These are phyloP conservation scores for Acacia crassicarpa DNA, from an alignment of 306 rosid species.

Conservation along the genomic window DNA sequence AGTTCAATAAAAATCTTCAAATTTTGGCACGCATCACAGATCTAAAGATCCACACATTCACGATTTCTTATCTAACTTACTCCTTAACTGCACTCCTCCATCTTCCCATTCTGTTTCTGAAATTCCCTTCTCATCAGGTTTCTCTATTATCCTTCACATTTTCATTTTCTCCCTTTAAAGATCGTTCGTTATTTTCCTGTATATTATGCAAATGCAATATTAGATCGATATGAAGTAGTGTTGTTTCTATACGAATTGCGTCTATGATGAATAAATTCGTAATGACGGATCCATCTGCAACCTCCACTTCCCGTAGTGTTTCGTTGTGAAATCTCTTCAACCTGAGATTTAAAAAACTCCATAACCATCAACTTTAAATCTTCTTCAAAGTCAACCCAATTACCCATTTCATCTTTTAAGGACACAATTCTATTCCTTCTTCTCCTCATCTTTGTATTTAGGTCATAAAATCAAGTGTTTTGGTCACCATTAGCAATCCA, in stretches of 20 bases:
- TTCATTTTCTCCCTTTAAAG: background rate
- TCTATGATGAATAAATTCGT: background rate
- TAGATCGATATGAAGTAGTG: background rate
- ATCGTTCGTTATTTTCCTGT: background rate
- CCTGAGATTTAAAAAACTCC: background rate
- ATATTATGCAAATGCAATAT: background rate
- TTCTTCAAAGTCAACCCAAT: no score
- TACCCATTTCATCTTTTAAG: no score
- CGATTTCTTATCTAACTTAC: background rate
- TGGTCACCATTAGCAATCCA: no score
- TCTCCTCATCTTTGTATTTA: no score
- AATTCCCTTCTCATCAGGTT: background rate
- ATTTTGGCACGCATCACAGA: background rate
- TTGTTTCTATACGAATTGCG: background rate
- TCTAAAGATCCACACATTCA: background rate
- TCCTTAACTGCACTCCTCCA: background rate
- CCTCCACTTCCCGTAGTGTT: background rate
- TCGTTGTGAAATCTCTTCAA: background rate
- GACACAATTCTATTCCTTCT: no score
- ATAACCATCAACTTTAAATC: no score
- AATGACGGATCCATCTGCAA: background rate
- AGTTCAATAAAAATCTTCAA: background rate
- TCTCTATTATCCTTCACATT: background rate
- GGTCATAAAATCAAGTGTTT: no score
- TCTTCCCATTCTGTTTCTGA: background rate